A percentile compares a stretch with the other conserved stretches of the same genome.
These are phyloP conservation scores for Phytomonas sp. DNA, from an alignment of 208 protist species.

Conservation along the genomic window DNA sequence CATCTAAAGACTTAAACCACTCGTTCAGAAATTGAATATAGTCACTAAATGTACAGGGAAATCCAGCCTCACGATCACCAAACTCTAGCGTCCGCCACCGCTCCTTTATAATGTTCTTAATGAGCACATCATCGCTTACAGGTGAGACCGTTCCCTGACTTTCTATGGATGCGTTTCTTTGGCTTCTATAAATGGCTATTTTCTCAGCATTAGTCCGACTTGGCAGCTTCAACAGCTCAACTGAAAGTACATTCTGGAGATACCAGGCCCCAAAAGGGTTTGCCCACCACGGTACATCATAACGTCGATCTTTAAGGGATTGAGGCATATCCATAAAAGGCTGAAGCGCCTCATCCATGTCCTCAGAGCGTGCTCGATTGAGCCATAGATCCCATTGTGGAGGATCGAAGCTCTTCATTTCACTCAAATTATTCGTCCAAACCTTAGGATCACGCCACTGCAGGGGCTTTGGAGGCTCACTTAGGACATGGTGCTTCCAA, in stretches of 20 bases:
- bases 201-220: conserved; percentile 86
- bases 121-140: conserved; percentile 51
- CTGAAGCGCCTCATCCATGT: conserved; percentile 90
- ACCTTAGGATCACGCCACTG: conserved; percentile 89
- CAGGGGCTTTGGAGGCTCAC: conserved; percentile 80
- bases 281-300: conserved; percentile 91
- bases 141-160: conserved; percentile 23
- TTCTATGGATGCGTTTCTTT: neutral
- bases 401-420: conserved; percentile 90
- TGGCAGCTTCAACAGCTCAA: conserved; percentile 84
- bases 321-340: conserved; percentile 93
- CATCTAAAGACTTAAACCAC: conserved; percentile 90
- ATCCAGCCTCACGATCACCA: conserved; percentile 80
- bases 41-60: conserved; percentile 87
- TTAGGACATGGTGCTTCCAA: conserved; percentile 89
- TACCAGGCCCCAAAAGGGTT: conserved; percentile 92
- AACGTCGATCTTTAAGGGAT: conserved; percentile 87
- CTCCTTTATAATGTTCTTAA: conserved; percentile 83
- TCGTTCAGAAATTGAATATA: conserved; percentile 93
- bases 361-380: conserved; percentile 74
- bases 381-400: conserved; percentile 90
- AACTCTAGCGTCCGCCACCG: conserved; percentile 89
- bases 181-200: conserved; percentile 77
- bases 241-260: conserved; percentile 86
- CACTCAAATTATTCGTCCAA: conserved; percentile 82